Percentiles rank a stretch among this genome's conserved stretches.
Evolutionary conservation across 192 early-diverging fungal genomes (phyloP).

Genomic region (Coemansia guatemalensis): DNA sequence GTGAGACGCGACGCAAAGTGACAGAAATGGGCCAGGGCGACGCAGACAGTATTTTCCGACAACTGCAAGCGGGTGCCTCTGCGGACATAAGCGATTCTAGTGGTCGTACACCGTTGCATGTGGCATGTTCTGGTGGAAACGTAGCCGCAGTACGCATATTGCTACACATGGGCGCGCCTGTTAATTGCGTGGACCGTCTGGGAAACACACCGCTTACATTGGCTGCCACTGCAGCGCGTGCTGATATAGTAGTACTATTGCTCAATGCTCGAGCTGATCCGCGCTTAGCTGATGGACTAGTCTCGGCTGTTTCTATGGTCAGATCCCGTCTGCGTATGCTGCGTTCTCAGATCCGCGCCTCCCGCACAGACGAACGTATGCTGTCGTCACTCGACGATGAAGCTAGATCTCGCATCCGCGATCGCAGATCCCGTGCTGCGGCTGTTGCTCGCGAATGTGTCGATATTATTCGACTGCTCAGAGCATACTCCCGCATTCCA

Average conservation of each 20-base stretch:
- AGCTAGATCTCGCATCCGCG: constrained; percentile 8
- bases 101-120: constrained; percentile 45
- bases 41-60: constrained; percentile 20
- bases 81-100: constrained; percentile 21
- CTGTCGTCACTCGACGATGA: constrained; percentile 1
- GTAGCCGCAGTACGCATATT: constrained; percentile 27
- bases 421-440: constrained; percentile 20
- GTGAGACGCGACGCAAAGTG: constrained; percentile 8
- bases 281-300: constrained; percentile 25
- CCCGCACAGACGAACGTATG: constrained; percentile 13
- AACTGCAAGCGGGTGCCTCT: constrained; percentile 17
- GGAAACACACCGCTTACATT: constrained; percentile 52
- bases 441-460: constrained; percentile 41
- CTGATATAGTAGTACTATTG: constrained; percentile 27
- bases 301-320: constrained; percentile 45
- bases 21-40: constrained; percentile 35
- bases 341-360: constrained; percentile 27
- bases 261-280: constrained; percentile 48
- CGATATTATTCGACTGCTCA: constrained; percentile 33
- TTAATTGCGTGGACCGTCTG: constrained; percentile 25
- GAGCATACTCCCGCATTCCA: constrained; percentile 6
- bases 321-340: constrained; percentile 36
- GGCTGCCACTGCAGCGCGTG: constrained; percentile 32
- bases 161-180: constrained; percentile 42
- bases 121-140: constrained; percentile 39